These are phyloP conservation scores for Stipa capillata DNA, from an alignment of 176 grass and related monocot genomes.

Conservation along the genomic window DNA sequence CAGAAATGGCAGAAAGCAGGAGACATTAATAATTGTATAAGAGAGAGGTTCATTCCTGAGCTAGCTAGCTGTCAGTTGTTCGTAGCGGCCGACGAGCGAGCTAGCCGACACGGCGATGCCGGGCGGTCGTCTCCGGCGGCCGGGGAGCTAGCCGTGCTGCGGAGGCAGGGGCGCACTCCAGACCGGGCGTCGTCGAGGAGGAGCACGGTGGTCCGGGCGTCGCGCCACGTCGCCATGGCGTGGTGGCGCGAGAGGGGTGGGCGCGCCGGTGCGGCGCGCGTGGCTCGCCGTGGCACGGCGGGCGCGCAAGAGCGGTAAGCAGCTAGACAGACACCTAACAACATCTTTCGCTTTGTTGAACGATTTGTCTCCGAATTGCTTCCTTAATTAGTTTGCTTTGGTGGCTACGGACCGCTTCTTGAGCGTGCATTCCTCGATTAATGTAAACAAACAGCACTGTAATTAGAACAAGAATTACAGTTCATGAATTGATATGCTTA, in stretches of 20 bases:
- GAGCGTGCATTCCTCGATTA: neutral
- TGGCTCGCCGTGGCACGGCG: conserved; percentile 57
- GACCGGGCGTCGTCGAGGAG: neutral
- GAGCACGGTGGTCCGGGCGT: neutral
- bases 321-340: neutral
- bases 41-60: neutral
- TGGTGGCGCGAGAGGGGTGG: conserved; percentile 69
- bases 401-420: neutral
- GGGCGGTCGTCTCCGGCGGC: neutral
- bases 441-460: neutral
- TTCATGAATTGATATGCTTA: neutral
- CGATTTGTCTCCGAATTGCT: neutral
- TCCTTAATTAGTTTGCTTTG: neutral
- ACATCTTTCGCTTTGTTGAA: neutral
- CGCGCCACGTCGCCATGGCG: conserved; percentile 32
- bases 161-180: neutral
- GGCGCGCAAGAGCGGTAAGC: conserved; percentile 29
- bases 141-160: neutral
- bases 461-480: neutral
- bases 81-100: neutral
- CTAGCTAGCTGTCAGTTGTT: neutral
- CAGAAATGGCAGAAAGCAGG: neutral
- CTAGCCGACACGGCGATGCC: neutral
- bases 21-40: no score
- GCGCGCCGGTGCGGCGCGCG: conserved; percentile 49